These are phyloP conservation scores for Pseudonitzschia multiseries DNA, from an alignment of 108 stramenopile genomes.

Conservation along the genomic window DNA sequence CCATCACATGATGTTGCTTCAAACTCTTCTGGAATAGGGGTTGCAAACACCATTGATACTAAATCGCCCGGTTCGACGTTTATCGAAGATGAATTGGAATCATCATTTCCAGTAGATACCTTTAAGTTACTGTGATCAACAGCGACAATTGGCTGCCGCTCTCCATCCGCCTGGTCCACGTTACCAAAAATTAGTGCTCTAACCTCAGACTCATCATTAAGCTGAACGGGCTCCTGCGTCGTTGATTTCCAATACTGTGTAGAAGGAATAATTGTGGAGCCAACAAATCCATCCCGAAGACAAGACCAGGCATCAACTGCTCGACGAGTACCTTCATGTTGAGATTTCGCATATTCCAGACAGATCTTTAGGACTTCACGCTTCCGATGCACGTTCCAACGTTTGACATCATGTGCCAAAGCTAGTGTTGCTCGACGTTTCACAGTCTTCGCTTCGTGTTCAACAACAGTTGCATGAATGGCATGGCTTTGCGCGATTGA, in stretches of 20 bases:
- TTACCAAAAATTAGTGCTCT: slow-evolving; percentile 31
- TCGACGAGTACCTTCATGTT: slow-evolving; percentile 69
- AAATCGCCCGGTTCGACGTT: slow-evolving; percentile 21
- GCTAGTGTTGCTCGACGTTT: slow-evolving; percentile 75
- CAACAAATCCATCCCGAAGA: slow-evolving; percentile 74
- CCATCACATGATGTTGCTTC: background rate
- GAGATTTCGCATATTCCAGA: slow-evolving; percentile 59
- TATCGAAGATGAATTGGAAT: background rate
- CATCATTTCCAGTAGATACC: background rate
- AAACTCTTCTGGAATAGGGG: slow-evolving; percentile 43
- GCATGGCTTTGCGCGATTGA: slow-evolving; percentile 81
- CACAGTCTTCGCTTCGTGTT: slow-evolving; percentile 80
- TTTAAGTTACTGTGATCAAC: slow-evolving; percentile 41
- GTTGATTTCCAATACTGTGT: slow-evolving; percentile 19
- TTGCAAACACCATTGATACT: slow-evolving; percentile 37
- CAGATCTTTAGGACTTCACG: slow-evolving; percentile 64
- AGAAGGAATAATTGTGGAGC: slow-evolving; percentile 48
- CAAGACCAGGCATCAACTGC: slow-evolving; percentile 77
- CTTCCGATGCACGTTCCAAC: slow-evolving; percentile 86
- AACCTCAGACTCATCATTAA: slow-evolving; percentile 33
- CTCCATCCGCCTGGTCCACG: background rate
- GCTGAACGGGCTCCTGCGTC: slow-evolving; percentile 12
- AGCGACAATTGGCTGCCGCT: slow-evolving; percentile 28
- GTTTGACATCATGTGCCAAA: slow-evolving; percentile 82
- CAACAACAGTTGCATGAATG: slow-evolving; percentile 84